Evolutionary conservation across 768 basidiomycete genomes (phyloP), one percentile per base, ranked within the genome.

Genomic region (Termitomyces titanicus): DNA sequence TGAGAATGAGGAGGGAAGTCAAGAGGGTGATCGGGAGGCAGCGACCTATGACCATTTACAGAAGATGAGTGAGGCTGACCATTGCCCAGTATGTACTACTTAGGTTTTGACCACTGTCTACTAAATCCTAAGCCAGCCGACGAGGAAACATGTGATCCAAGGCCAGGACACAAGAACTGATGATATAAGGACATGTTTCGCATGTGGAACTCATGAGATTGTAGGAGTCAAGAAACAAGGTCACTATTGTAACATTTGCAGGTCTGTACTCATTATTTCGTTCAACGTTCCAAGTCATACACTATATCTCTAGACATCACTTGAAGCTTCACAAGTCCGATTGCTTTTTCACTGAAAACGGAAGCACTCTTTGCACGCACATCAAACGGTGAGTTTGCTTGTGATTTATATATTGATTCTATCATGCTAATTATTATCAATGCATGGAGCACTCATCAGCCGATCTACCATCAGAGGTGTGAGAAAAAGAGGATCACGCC

Each of bases 151-250:
- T 33, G n/a, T 22, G 24, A 38, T 43, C 46, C 47, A 40, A 25
- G 53, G 57, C 20, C 37, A 58, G 40, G 57, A 54, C 24, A 33
- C 20, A 12, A n/a, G 48, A 31, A 58, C 24, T 11, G 25, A 54
- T 33, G 57, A 58, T 48, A 45, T 58, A 35, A 24, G 47, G 13
- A 29, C 53, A 34, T 42, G 51, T 34, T 58, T 43, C 24, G 40
- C 40, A 17, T 24, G 29, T 18, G 47, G 10, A 15, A 49, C 40
- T 29, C 31, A 33, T 8, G 35, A 50, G n/a, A 31, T 54, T 20
- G 53, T 54, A 17, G 48, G 53, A 25, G 37, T n/a, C n/a, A 22
- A 35, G 12, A 25, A 27, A 11, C 24, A 51, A 12, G 55, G 55
- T 17, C 33, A 56, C 33, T 29, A 43, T 25, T 56, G 48, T 35